Evolutionary conservation across 345 rosid species (phyloP).

Genomic region (Eutrema japonicum): DNA sequence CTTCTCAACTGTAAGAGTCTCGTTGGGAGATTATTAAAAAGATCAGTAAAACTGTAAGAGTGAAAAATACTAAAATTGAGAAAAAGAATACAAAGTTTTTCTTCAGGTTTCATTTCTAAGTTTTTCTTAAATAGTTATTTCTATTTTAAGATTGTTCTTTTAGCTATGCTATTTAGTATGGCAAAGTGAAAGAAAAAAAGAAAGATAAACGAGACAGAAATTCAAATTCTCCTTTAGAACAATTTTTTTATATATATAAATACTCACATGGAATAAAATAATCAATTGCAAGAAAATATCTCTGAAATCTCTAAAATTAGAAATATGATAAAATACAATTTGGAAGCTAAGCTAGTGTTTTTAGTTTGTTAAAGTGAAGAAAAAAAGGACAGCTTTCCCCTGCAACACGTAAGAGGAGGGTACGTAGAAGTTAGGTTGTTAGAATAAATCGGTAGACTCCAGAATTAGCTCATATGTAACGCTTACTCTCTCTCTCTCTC

Average conservation of each 20-base stretch:
- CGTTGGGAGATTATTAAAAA: not conserved
- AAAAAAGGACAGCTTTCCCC: constrained; percentile 8
- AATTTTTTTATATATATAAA: too few relatives aligned
- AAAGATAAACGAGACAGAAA: too few relatives aligned
- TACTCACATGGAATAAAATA: not conserved
- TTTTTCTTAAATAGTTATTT: too few relatives aligned
- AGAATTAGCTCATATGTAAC: constrained; percentile 36
- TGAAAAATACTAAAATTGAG: not conserved
- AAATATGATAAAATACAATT: not conserved
- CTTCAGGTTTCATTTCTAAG: too few relatives aligned
- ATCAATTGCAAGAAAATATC: not conserved
- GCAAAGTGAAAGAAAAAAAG: too few relatives aligned
- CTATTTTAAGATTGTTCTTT: too few relatives aligned
- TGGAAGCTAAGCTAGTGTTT: constrained; percentile 30
- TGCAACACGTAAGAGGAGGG: constrained; percentile 32
- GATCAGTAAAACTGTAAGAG: not conserved
- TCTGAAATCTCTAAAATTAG: not conserved
- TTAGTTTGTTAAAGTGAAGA: not conserved
- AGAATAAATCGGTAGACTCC: constrained; percentile 36
- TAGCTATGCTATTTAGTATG: too few relatives aligned
- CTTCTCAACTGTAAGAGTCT: not conserved
- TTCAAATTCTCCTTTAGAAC: too few relatives aligned
- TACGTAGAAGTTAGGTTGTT: constrained; percentile 26
- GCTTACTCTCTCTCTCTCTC: constrained; percentile 8
- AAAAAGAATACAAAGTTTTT: not conserved